These are phyloP conservation scores for Dendrobium nobile DNA, from an alignment of 106 monocot genomes.

Conservation along the genomic window DNA sequence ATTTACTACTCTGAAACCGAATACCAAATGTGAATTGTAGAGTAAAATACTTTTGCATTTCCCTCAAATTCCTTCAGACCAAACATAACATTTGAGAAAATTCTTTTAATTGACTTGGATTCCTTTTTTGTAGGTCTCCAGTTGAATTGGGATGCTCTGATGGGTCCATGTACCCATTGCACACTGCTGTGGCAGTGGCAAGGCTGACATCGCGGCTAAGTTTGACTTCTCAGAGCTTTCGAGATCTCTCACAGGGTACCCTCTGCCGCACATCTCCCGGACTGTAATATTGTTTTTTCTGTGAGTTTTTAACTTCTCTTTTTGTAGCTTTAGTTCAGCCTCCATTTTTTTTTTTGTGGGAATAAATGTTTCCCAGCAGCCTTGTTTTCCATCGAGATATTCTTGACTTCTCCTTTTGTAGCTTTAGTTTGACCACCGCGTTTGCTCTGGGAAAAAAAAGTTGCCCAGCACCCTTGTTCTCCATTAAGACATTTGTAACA, in stretches of 20 bases:
- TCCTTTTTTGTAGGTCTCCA: constrained; percentile 27
- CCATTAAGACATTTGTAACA: not conserved
- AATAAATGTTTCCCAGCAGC: too few relatives aligned
- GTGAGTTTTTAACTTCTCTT: constrained; percentile 1
- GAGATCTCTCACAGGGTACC: constrained; percentile 59
- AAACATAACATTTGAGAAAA: not conserved
- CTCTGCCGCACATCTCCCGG: constrained; percentile 62
- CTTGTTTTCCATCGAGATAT: not conserved
- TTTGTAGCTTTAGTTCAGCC: not conserved
- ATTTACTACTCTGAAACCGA: not conserved
- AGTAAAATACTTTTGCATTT: not conserved
- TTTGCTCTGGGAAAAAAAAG: not conserved
- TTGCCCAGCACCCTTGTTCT: not conserved
- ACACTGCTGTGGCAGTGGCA: constrained; percentile 56
- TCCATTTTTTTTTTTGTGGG: not conserved
- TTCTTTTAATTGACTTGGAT: not conserved
- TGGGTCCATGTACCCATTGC: constrained; percentile 42
- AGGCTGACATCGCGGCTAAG: constrained; percentile 59
- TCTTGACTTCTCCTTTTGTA: not conserved
- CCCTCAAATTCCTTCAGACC: not conserved
- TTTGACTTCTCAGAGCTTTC: constrained; percentile 33
- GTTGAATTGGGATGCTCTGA: constrained; percentile 37
- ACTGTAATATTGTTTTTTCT: constrained; percentile 31
- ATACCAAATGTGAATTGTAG: not conserved
- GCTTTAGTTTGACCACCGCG: not conserved